A percentile compares a stretch with the other conserved stretches of the same genome.
phyloP scores from a whole-genome alignment of 352 stramenopile genomes.

The Globisporangium viniferum region DNA sequence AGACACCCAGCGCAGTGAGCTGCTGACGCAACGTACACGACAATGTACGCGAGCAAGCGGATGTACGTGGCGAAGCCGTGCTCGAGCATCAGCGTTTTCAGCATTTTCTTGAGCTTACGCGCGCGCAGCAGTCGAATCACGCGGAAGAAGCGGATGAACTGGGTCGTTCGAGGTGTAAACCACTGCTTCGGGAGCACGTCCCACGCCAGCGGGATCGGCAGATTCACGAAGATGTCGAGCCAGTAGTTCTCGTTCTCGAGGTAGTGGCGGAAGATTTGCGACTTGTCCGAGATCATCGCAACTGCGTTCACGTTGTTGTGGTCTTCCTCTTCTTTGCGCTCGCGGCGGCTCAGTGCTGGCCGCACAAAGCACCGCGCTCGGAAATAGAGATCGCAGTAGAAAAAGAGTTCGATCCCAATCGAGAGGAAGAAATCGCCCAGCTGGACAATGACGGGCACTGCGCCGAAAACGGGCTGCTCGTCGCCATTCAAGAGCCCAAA shows the following conservation, averaged over 20 bases:
- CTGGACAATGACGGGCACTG: conserved; percentile 37
- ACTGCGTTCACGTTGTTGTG: conserved; percentile 12
- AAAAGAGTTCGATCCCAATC: conserved; percentile 54
- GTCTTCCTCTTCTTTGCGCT: conserved; percentile 18
- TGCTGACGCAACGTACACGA: conserved; percentile 38
- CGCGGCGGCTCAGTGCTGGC: conserved; percentile 13
- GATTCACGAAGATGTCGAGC: conserved; percentile 28
- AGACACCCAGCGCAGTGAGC: conserved; percentile 47
- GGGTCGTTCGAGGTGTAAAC: conserved; percentile 24
- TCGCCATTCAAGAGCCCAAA: conserved; percentile 39
- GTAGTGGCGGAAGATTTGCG: conserved; percentile 36
- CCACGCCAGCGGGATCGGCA: conserved; percentile 53
- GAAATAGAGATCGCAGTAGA: conserved; percentile 48
- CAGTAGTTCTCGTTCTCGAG: conserved; percentile 35
- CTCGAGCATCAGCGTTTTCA: conserved; percentile 36
- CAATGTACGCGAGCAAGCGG: conserved; percentile 48
- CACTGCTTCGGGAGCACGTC: conserved; percentile 48
- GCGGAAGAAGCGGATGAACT: conserved; percentile 36
- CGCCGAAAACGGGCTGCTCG: conserved; percentile 15
- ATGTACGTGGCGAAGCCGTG: conserved; percentile 35
- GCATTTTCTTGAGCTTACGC: conserved; percentile 30
- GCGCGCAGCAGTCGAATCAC: conserved; percentile 48
- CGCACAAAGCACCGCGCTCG: conserved; percentile 43
- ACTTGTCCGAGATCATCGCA: conserved; percentile 13
- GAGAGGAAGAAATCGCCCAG: conserved; percentile 29